phyloP scores from a whole-genome alignment of 805 yeast species.

The Wickerhamiella hasegawae region DNA sequence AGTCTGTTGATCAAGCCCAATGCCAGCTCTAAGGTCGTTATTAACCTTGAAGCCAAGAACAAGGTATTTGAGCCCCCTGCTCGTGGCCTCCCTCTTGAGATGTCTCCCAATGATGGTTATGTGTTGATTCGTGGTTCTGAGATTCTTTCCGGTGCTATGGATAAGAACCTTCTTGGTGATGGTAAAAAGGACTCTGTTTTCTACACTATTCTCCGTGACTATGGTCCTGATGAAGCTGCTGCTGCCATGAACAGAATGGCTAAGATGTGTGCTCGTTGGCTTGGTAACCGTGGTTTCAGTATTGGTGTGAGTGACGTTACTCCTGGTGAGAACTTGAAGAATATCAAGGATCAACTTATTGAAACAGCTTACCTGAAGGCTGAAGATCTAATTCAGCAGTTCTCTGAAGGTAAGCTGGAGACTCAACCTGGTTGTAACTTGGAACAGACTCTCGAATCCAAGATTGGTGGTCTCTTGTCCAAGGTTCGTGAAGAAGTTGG shows the following conservation, averaged over 20 bases:
- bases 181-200: conserved; percentile 96
- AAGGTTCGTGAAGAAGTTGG: conserved; percentile 99
- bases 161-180: conserved; percentile 88
- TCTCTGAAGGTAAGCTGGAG: conserved; percentile 74
- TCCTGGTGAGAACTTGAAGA: conserved; percentile 64
- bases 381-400: conserved; percentile 72
- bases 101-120: conserved; percentile 96
- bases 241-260: conserved; percentile 98
- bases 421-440: conserved; percentile 99
- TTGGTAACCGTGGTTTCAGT: conserved; percentile 92
- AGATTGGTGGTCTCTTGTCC: conserved; percentile 88
- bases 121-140: conserved; percentile 82
- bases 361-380: conserved; percentile 81
- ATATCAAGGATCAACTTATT: conserved; percentile 73
- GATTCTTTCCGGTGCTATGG: conserved; percentile 89
- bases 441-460: conserved; percentile 95
- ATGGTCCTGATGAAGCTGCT: conserved; percentile 94
- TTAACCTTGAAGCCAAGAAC: conserved; percentile 87
- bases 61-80: conserved; percentile 75
- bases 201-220: conserved; percentile 86
- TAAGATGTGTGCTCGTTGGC: conserved; percentile 86
- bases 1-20: conserved; percentile 78
- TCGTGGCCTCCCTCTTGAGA: conserved; percentile 61
- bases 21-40: conserved; percentile 54
- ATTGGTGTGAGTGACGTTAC: conserved; percentile 97